These are phyloP conservation scores for Thelonectria rubi DNA, from an alignment of 2,329 filamentous ascomycete species.

Conservation along the genomic window DNA sequence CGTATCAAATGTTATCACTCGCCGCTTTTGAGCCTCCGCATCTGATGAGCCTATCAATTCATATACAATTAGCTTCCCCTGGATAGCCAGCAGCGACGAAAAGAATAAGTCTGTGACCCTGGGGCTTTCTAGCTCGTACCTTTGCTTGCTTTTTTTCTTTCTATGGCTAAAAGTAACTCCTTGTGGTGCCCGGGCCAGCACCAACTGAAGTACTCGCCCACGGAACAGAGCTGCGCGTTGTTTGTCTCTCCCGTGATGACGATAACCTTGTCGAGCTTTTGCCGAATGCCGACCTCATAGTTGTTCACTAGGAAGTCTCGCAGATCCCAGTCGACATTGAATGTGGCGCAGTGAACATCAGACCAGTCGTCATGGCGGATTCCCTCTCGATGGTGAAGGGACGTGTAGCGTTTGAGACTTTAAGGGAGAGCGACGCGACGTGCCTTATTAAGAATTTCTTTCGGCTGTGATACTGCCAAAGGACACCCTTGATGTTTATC, in stretches of 20 bases:
- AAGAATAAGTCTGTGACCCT: too few species aligned
- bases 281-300: constrained; percentile 2
- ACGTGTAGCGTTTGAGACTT: not conserved
- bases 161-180: too few species aligned
- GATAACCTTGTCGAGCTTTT: not conserved
- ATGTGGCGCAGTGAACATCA: not conserved
- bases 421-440: too few species aligned
- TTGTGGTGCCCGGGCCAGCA: not conserved
- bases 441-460: too few species aligned
- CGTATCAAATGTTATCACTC: not conserved
- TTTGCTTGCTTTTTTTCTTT: too few species aligned
- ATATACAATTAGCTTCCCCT: too few species aligned
- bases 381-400: not conserved
- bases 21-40: too few species aligned
- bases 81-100: too few species aligned
- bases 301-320: constrained; percentile 1
- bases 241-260: constrained; percentile 1
- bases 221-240: not conserved
- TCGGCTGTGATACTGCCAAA: too few species aligned
- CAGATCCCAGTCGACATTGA: constrained; percentile 1
- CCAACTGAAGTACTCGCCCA: constrained; percentile 4
- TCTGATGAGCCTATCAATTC: too few species aligned
- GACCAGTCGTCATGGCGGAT: not conserved
- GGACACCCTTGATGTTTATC: too few species aligned
- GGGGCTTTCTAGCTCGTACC: too few species aligned